phyloP scores from a whole-genome alignment of 2,329 filamentous ascomycete species.

The Colletotrichum brevisporum region DNA sequence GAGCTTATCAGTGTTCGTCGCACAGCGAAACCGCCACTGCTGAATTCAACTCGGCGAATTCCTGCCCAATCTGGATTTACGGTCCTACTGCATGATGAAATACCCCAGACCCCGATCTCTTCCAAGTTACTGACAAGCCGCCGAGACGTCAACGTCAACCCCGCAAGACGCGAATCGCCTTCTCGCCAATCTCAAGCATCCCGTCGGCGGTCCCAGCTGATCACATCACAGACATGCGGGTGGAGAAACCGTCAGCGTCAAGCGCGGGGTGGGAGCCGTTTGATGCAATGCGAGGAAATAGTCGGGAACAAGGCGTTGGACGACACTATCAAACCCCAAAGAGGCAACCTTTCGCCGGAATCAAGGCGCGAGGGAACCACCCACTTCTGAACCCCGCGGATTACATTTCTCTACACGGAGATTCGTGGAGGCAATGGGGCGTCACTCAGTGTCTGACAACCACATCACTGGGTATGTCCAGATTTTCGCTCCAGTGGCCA shows the following conservation, averaged over 20 bases:
- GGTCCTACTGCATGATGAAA: too few species aligned
- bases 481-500: too few species aligned
- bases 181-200: conserved; percentile 10
- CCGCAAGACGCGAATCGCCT: not conserved
- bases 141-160: not conserved
- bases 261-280: conserved; percentile 7
- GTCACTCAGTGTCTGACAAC: not conserved
- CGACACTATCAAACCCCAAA: conserved; percentile 1
- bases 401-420: conserved; percentile 20
- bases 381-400: conserved; percentile 15
- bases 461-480: not conserved
- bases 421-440: not conserved
- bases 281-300: conserved; percentile 21
- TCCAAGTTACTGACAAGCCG: too few species aligned
- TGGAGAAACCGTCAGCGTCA: conserved; percentile 19
- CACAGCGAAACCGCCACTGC: too few species aligned
- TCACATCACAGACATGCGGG: not conserved
- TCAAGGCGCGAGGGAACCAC: not conserved
- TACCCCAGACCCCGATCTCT: too few species aligned
- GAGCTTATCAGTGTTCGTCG: too few species aligned
- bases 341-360: conserved; percentile 15
- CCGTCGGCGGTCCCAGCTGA: not conserved
- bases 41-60: too few species aligned
- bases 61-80: too few species aligned
- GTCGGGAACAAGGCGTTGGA: not conserved